These are phyloP conservation scores for Cucurbita argyrosperma DNA, from an alignment of 306 rosid species.

Conservation along the genomic window DNA sequence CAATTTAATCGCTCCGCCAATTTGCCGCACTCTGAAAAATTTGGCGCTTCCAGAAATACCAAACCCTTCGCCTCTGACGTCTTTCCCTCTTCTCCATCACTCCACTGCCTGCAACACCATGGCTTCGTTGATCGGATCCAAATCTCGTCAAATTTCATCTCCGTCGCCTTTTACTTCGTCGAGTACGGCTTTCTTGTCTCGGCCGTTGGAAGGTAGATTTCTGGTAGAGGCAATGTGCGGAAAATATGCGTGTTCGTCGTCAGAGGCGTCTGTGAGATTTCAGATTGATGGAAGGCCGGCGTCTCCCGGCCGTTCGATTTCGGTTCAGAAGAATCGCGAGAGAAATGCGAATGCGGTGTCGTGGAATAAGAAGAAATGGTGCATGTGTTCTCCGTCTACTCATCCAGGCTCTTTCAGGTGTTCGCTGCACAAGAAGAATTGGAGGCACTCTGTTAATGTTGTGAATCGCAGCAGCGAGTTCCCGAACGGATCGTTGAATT, in stretches of 20 bases:
- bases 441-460: conserved; percentile 13
- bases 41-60: not conserved
- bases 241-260: not conserved
- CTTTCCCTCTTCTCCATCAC: not conserved
- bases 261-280: conserved; percentile 40
- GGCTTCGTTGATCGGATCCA: not conserved
- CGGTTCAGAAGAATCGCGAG: conserved; percentile 22
- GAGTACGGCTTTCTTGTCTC: conserved; percentile 27
- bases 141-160: not conserved
- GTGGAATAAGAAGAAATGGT: conserved; percentile 34
- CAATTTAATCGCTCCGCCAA: not conserved
- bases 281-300: conserved; percentile 50
- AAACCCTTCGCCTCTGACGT: not conserved
- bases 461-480: conserved; percentile 26
- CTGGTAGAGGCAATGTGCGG: conserved; percentile 4
- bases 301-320: conserved; percentile 21
- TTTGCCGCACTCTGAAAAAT: not conserved
- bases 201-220: conserved; percentile 8
- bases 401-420: conserved; percentile 95
- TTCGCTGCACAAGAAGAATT: conserved; percentile 58
- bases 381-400: conserved; percentile 80
- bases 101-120: not conserved
- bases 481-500: conserved; percentile 31
- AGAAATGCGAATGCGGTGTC: not conserved
- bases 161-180: conserved; percentile 59